These are phyloP conservation scores for Neofusicoccum umdonicola DNA, from an alignment of 2,329 filamentous ascomycete genomes.

Conservation along the genomic window DNA sequence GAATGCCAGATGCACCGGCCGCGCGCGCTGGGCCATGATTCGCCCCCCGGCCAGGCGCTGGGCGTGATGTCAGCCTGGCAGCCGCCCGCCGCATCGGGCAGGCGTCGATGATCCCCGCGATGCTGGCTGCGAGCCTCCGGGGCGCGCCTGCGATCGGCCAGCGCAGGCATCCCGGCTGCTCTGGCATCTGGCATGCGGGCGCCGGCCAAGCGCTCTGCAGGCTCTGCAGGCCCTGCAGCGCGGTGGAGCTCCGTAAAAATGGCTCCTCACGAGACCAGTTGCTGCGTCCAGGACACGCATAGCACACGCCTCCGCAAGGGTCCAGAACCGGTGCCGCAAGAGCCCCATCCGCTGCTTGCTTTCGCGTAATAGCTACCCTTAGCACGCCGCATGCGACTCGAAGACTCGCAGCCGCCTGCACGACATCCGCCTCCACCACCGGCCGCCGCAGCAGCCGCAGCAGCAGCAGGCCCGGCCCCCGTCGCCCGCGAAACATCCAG, in stretches of 20 bases:
- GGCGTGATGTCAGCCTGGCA: neutral
- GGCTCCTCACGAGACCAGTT: conserved; percentile 5
- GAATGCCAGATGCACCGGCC: neutral
- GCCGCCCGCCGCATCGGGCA: conserved; percentile 1
- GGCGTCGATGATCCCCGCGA: conserved; percentile 4
- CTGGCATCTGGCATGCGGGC: no score
- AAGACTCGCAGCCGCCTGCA: conserved; percentile 10
- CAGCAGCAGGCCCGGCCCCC: neutral
- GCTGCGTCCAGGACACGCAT: neutral
- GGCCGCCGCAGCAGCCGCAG: neutral
- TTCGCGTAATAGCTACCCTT: conserved; percentile 15
- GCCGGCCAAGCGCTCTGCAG: neutral
- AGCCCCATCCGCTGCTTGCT: conserved; percentile 4
- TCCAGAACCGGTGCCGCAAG: neutral
- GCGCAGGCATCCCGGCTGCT: no score
- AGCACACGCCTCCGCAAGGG: neutral
- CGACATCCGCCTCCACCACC: conserved; percentile 1
- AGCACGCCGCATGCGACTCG: neutral
- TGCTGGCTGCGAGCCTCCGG: neutral
- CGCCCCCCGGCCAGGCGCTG: neutral
- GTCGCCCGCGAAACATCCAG: neutral
- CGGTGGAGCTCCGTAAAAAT: conserved; percentile 1
- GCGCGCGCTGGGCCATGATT: neutral
- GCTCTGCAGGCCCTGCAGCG: neutral
- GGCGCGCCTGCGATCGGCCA: neutral